These are phyloP conservation scores for Bretschneidera sinensis DNA, from an alignment of 345 rosid species.

Conservation along the genomic window DNA sequence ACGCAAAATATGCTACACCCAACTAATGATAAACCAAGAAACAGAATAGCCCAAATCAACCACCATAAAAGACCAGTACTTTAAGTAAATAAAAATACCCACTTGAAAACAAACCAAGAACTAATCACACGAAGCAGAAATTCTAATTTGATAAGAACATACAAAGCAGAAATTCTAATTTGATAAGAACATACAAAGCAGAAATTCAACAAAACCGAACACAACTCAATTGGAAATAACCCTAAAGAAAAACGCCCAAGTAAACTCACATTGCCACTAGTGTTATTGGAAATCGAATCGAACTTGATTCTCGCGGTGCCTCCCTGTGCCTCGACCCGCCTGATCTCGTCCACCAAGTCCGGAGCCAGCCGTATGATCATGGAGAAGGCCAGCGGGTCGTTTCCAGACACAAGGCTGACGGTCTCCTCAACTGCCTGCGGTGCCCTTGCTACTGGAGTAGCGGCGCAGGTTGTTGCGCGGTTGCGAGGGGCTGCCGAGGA, in stretches of 20 bases:
- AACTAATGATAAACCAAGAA: neutral
- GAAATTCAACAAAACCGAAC: neutral
- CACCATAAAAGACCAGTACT: neutral
- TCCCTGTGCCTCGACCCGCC: constrained; percentile 66
- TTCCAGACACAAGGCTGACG: constrained; percentile 62
- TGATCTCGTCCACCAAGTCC: constrained; percentile 90
- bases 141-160: neutral
- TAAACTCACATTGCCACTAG: constrained; percentile 72
- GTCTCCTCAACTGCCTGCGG: constrained; percentile 52
- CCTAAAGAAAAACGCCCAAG: neutral
- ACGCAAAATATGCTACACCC: too few species aligned
- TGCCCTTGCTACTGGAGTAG: constrained; percentile 9
- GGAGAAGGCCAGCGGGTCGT: constrained; percentile 54
- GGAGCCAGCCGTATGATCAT: constrained; percentile 80
- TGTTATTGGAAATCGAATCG: constrained; percentile 57
- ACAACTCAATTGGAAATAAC: constrained; percentile 13
- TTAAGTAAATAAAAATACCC: neutral
- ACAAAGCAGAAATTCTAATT: neutral
- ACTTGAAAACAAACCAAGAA: neutral
- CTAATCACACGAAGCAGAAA: too few species aligned
- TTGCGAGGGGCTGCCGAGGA: constrained; percentile 32
- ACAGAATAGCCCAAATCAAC: neutral
- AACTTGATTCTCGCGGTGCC: constrained; percentile 78
- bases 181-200: neutral
- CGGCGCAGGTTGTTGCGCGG: constrained; percentile 22